These are phyloP conservation scores for Carex parvula DNA, from an alignment of 176 grass and related monocot species.

Conservation along the genomic window DNA sequence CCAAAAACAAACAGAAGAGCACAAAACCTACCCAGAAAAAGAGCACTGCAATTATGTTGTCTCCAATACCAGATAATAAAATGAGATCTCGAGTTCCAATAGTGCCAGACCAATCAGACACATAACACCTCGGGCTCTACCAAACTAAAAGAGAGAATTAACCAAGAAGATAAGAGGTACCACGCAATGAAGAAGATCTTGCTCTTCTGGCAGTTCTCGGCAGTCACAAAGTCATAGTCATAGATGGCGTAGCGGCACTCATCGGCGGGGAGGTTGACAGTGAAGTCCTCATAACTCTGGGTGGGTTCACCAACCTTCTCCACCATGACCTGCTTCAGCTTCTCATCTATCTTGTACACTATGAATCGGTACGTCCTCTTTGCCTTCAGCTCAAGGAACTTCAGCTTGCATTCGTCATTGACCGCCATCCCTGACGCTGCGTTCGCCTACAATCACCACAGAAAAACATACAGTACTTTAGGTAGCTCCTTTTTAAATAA, in stretches of 20 bases:
- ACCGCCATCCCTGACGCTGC: constrained; percentile 46
- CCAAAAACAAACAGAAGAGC: background rate
- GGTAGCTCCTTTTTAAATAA: background rate
- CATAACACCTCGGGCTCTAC: background rate
- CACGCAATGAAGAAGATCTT: constrained; percentile 46
- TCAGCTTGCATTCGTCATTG: constrained; percentile 45
- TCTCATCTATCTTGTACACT: constrained; percentile 46
- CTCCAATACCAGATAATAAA: background rate
- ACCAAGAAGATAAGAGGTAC: background rate
- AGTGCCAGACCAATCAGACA: background rate
- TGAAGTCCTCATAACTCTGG: constrained; percentile 41
- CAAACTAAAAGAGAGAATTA: background rate
- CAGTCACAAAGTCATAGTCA: constrained; percentile 41
- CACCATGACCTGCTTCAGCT: constrained; percentile 41
- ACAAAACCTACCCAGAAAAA: background rate
- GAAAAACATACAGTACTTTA: background rate
- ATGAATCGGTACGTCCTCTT: constrained; percentile 38
- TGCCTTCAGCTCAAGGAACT: constrained; percentile 37
- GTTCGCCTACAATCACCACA: constrained; percentile 26
- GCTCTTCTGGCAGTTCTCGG: constrained; percentile 52
- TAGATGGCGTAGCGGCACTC: constrained; percentile 43
- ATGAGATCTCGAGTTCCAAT: background rate
- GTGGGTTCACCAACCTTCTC: constrained; percentile 34
- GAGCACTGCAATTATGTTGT: background rate
- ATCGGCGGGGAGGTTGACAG: constrained; percentile 26